A percentile compares a stretch with the other conserved stretches of the same genome.
Evolutionary conservation across 306 rosid genomes (phyloP).

Genomic region (Potentilla sterilis): DNA sequence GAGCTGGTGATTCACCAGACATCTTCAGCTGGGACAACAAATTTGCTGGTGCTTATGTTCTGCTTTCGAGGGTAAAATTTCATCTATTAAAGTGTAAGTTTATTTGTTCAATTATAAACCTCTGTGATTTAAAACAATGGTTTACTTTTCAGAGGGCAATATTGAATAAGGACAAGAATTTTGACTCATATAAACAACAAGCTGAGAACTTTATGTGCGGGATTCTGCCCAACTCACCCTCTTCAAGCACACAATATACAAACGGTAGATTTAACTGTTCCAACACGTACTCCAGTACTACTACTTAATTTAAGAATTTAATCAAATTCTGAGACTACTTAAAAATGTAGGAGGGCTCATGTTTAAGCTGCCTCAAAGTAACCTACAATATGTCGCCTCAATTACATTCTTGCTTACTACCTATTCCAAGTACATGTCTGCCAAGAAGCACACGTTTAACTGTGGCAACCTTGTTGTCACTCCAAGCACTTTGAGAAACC

Average conservation of each 20-base stretch:
- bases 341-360: constrained; percentile 67
- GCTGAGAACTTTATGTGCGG: constrained; percentile 89
- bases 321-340: background rate
- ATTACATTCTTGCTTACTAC: constrained; percentile 78
- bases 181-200: constrained; percentile 54
- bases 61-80: constrained; percentile 66
- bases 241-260: constrained; percentile 79
- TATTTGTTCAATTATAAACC: too few species aligned
- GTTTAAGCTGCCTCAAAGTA: constrained; percentile 66
- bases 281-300: background rate
- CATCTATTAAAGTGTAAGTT: background rate
- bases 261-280: constrained; percentile 44
- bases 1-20: constrained; percentile 70
- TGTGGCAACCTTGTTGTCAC: constrained; percentile 68
- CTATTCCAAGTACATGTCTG: constrained; percentile 83
- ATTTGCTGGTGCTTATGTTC: constrained; percentile 85
- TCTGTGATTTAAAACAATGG: background rate
- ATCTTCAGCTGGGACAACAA: constrained; percentile 97
- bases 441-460: constrained; percentile 56
- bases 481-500: constrained; percentile 43
- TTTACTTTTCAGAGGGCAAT: constrained; percentile 49
- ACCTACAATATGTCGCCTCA: constrained; percentile 82
- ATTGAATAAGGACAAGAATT: constrained; percentile 59
- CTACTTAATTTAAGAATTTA: background rate
- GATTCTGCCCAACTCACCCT: constrained; percentile 83